A percentile compares a stretch with the other conserved stretches of the same genome.
These are phyloP conservation scores for Gamarada debralockiae DNA, from an alignment of 495 filamentous ascomycete species.

Conservation along the genomic window DNA sequence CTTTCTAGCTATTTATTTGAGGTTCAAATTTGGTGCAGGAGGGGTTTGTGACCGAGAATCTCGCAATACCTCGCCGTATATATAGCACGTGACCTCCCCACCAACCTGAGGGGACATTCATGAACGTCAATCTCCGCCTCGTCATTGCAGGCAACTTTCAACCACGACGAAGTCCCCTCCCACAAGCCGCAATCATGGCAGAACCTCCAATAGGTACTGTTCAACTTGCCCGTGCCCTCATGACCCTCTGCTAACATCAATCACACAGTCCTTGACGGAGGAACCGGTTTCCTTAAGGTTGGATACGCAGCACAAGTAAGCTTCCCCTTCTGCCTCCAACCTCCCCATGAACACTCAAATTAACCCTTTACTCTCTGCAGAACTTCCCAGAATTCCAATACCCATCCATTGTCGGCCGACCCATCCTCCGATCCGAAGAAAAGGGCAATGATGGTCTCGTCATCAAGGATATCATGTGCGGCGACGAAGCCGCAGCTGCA, in stretches of 20 bases:
- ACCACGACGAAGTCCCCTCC: not conserved
- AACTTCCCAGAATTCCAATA: conserved; percentile 99
- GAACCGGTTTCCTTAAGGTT: conserved; percentile 99
- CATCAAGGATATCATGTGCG: conserved; percentile 99
- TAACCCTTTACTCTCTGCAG: conserved; percentile 34
- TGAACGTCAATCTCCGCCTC: not conserved
- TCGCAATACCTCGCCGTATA: too few species aligned
- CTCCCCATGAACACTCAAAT: conserved; percentile 5
- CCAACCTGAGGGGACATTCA: not conserved
- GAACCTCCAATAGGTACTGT: conserved; percentile 67
- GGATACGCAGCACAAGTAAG: conserved; percentile 87
- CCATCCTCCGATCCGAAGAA: conserved; percentile 95
- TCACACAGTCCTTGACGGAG: conserved; percentile 90
- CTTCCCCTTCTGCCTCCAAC: conserved; percentile 3
- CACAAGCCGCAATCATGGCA: conserved; percentile 48
- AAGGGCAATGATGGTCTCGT: conserved; percentile 50
- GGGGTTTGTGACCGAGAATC: too few species aligned
- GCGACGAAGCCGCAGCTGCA: conserved; percentile 94
- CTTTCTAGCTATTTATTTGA: too few species aligned
- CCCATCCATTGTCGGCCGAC: conserved; percentile 96
- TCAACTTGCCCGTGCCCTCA: conserved; percentile 17
- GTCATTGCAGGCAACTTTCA: not conserved
- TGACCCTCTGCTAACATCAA: conserved; percentile 23
- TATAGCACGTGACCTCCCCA: too few species aligned
- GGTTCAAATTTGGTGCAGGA: too few species aligned